These are phyloP conservation scores for Colletotrichum theobromicola DNA, from an alignment of 2,329 filamentous ascomycete species.

Conservation along the genomic window DNA sequence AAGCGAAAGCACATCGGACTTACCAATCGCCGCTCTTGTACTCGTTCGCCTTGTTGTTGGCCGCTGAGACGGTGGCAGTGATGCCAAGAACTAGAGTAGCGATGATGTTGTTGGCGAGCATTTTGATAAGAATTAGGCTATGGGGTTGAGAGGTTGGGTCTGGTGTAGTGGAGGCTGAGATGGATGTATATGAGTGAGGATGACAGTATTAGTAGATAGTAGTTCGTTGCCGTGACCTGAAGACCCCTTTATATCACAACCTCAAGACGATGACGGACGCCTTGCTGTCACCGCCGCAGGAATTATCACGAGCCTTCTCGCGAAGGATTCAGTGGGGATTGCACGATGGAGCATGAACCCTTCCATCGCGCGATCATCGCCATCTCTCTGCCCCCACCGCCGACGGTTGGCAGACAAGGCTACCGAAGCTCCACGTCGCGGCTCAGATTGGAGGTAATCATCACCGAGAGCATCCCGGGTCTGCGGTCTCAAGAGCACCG, in stretches of 20 bases:
- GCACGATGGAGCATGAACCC: neutral
- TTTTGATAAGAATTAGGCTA: neutral
- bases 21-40: neutral
- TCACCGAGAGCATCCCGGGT: neutral
- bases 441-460: neutral
- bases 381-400: neutral
- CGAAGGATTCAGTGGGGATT: neutral
- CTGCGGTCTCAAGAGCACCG: neutral
- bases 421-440: neutral
- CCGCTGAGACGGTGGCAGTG: neutral
- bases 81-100: neutral
- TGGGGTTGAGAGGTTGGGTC: accelerated
- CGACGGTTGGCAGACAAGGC: neutral
- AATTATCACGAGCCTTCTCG: neutral
- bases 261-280: neutral
- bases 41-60: neutral
- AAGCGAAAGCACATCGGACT: neutral
- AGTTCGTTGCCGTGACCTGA: too few relatives aligned
- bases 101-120: neutral
- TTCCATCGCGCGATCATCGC: neutral
- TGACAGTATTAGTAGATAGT: neutral
- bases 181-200: too few relatives aligned
- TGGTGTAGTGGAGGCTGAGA: neutral
- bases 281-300: neutral
- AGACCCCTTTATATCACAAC: neutral